Percentiles rank a stretch among this genome's conserved stretches.
phyloP scores from a whole-genome alignment of 2,329 filamentous ascomycete species.

The Gremmenia infestans region DNA sequence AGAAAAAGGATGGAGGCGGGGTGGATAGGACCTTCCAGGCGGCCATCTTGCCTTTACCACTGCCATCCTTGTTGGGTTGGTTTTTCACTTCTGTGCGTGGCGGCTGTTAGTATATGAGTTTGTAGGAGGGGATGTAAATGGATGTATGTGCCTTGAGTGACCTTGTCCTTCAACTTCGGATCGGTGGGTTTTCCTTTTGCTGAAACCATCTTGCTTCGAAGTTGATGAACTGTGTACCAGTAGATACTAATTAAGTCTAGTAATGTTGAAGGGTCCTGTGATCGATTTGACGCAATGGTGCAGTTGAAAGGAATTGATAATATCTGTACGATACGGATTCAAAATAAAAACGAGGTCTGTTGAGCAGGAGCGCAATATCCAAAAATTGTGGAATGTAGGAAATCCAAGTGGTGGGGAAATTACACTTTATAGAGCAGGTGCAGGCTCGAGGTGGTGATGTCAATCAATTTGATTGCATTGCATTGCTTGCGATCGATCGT shows the following conservation, averaged over 20 bases:
- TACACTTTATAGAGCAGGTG: background rate
- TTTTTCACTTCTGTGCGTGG: conserved; percentile 36
- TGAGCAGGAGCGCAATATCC: background rate
- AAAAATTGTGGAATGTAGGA: background rate
- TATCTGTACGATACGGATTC: background rate
- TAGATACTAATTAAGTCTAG: background rate
- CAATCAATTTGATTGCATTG: background rate
- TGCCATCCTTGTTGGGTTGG: conserved; percentile 40
- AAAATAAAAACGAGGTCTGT: background rate
- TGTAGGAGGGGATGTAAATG: background rate
- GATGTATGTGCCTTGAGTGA: conserved; percentile 34
- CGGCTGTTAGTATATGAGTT: background rate
- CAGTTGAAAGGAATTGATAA: background rate
- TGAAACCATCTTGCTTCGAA: conserved; percentile 32
- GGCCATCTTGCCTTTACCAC: conserved; percentile 42
- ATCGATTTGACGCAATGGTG: background rate
- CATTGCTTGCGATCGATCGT: background rate
- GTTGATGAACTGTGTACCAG: background rate
- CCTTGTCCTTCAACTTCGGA: conserved; percentile 39
- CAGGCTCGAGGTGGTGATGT: background rate
- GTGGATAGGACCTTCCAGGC: conserved; percentile 38
- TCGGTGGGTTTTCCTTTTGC: conserved; percentile 42
- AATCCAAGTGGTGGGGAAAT: background rate
- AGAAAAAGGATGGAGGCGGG: background rate
- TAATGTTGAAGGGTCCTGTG: background rate